Percentiles rank a stretch among this genome's conserved stretches.
Evolutionary conservation across 2,329 filamentous ascomycete species (phyloP).

Genomic region (Raffaelea ambrosiae): DNA sequence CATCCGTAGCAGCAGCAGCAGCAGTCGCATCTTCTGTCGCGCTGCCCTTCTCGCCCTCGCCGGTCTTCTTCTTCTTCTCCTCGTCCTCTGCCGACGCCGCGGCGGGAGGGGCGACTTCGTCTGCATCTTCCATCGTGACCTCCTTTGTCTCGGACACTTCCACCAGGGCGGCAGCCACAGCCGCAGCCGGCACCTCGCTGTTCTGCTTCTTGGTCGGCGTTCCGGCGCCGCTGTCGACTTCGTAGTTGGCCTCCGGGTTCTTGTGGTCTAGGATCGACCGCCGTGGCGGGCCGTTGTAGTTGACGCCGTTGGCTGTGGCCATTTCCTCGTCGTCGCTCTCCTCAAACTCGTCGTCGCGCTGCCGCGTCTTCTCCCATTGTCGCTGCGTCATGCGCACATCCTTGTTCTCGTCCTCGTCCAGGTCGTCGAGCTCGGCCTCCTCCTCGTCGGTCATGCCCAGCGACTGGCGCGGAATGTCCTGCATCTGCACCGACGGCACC

Average conservation of each 20-base stretch:
- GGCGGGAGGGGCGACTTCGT: not conserved
- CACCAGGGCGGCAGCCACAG: constrained; percentile 2
- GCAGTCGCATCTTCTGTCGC: not conserved
- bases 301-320: constrained; percentile 61
- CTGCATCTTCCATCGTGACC: constrained; percentile 28
- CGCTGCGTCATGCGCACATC: constrained; percentile 76
- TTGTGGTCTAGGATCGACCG: constrained; percentile 45
- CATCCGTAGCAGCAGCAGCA: not conserved
- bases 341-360: constrained; percentile 72
- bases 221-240: constrained; percentile 17
- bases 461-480: constrained; percentile 59
- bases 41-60: not conserved
- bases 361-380: constrained; percentile 70
- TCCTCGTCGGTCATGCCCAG: constrained; percentile 59
- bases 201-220: not conserved
- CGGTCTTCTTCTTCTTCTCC: constrained; percentile 12
- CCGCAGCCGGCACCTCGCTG: not conserved
- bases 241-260: constrained; percentile 34
- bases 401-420: constrained; percentile 80
- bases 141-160: constrained; percentile 11
- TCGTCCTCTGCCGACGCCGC: constrained; percentile 2
- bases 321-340: constrained; percentile 88
- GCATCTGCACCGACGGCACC: constrained; percentile 86
- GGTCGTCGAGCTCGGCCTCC: constrained; percentile 55
- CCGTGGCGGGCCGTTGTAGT: constrained; percentile 29